Evolutionary conservation across 1,284 basidiomycete species (phyloP), one percentile per base, ranked within the genome.

Genomic region (Pholiota adiposa): DNA sequence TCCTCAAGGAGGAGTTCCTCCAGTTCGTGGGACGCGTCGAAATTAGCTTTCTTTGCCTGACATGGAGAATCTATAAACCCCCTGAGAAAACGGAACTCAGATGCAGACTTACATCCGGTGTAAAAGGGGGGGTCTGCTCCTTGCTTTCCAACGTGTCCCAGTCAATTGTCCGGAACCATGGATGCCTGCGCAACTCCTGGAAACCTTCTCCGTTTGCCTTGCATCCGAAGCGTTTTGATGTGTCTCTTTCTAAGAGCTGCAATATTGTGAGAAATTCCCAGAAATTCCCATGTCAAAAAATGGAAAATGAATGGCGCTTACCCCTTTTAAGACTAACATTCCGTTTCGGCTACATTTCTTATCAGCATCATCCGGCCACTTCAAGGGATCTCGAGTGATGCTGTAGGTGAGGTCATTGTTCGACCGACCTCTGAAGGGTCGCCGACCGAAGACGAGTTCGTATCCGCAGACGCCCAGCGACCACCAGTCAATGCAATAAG

Each of bases 11-110:
- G 74, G 40, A 99, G 79, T 77, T 99, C 97, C 72, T 99, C 97
- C 33, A 99, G 77, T 75, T 99, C 97, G 72, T 98, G 96, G 14
- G 97, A 97, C n/a, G 96, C 96, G 72, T 99, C 97, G 73, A 98
- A 99, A 75, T 99, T 98, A 19, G 97, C 95, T 75, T 97, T 97
- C 78, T 98, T 98, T 21, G 90, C 89, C 94, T 97, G 73, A 49
- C 58, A 40, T 34, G 41, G 53, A 31, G 55, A 55, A 52, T 41
- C 46, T 41, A 41, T 56, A 12, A 56, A 8, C 23, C n/a, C 31
- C 27, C 44, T 41, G 54, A 40, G 27, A 41, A 31, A 7, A 40
- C 38, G 1, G 40, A 46, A 27, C 43, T 41, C 53, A 49, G 40
- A 56, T 44, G 55, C 36, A 43, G 50, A 57, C 90, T 68, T 73